Evolutionary conservation across 345 rosid genomes (phyloP), one percentile per base, ranked within the genome.

Genomic region (Bretschneidera sinensis): DNA sequence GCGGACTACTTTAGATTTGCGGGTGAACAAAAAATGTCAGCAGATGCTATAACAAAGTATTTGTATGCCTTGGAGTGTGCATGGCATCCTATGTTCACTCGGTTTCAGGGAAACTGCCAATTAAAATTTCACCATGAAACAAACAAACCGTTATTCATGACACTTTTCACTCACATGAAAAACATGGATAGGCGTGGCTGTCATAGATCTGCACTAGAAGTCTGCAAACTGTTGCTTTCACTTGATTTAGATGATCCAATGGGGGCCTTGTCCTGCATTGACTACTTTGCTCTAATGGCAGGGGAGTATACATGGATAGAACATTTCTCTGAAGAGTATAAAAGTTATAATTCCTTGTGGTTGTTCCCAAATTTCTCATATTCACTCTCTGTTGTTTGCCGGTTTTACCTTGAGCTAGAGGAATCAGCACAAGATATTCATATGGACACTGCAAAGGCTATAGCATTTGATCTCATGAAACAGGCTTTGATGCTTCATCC

Each of bases 401-500:
- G 89, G 25, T 81, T 83, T 64, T 84, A 74, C 72, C 82, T 84
- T 21, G 88, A 84, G 82, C 80, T 54, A 64, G 80, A 68, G 60
- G 81, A 83, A 65, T 64, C 71, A n/a, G n/a, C n/a, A n/a, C n/a
- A 75, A 56, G 68, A 65, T 55, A 48, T 64, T 55, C 31, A 52
- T 21, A 16, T 15, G 8, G 70, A 61, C 74, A 72, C 54, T 34
- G 18, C 74, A 6, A 85, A 77, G 79, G 70, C 88, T 14, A 74
- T 78, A 70, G 74, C 97, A 1, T 57, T 74, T 54, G 91, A 85
- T 70, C 83, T 91, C 55, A 84, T 91, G 87, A 82, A 76, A 63
- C 96, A 91, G 71, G 97, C 97, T 16, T 74, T 91, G 76, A 74
- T 84, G 91, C 96, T 91, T 72, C 86, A 91, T 60, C 97, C 97